A percentile compares a stretch with the other conserved stretches of the same genome.
Conservation (phyloP, 805 yeast genomes). For the Kuraishia borneana region DNA sequence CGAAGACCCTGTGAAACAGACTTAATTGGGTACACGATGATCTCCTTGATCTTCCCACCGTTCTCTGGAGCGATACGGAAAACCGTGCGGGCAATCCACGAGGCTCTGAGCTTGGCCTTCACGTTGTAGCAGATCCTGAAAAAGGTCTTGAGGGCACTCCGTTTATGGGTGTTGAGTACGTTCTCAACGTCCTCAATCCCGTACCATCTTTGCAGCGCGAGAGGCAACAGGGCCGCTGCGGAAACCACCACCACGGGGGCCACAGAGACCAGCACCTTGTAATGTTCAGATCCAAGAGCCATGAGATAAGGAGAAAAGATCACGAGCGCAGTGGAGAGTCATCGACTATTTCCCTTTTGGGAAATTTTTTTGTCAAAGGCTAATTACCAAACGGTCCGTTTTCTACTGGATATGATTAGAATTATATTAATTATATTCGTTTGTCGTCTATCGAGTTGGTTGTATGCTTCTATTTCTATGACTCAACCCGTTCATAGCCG, state of each 20-base stretch:
- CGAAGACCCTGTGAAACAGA: constrained; percentile 12
- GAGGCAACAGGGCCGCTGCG: neutral
- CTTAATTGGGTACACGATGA: constrained; percentile 14
- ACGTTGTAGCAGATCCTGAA: neutral
- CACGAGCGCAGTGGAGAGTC: too few species aligned
- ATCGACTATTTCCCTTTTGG: too few species aligned
- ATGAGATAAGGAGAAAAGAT: too few species aligned
- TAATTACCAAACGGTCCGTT: too few species aligned
- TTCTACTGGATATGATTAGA: too few species aligned
- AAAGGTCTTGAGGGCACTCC: neutral
- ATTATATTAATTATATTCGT: neutral
- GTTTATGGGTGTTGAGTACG: neutral
- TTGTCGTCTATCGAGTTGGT: neutral
- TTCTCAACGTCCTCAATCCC: neutral
- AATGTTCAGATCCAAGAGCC: too few species aligned
- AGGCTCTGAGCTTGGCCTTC: neutral
- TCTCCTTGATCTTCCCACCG: constrained; percentile 1
- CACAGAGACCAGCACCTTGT: too few species aligned
- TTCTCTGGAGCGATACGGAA: neutral
- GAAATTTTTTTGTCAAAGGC: too few species aligned
- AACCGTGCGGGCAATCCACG: neutral
- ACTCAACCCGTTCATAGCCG: neutral
- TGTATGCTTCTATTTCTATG: neutral
- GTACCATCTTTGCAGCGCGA: neutral
- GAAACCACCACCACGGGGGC: neutral